Percentiles rank a stretch among this genome's conserved stretches.
Evolutionary conservation across 2,329 filamentous ascomycete genomes (phyloP).

Genomic region (Epichloe gansuensis): DNA sequence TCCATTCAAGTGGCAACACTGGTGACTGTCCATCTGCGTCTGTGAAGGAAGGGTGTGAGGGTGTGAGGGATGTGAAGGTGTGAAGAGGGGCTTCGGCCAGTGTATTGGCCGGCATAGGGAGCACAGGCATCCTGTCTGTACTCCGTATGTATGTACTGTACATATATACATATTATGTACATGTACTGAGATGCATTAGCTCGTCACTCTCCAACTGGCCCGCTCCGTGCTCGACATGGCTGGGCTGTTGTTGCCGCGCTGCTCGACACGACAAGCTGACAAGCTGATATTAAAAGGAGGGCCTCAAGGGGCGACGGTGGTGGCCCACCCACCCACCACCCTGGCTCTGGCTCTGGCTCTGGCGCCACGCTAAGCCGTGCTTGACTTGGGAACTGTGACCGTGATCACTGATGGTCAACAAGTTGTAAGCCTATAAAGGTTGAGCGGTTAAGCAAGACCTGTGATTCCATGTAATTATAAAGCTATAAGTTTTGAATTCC

Average conservation of each 20-base stretch:
- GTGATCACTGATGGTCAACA: background rate
- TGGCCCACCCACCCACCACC: background rate
- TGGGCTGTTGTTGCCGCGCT: background rate
- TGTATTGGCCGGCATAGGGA: background rate
- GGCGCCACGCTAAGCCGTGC: constrained; percentile 3
- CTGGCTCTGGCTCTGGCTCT: background rate
- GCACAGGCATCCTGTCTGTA: background rate
- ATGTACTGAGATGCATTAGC: background rate
- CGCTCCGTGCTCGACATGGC: background rate
- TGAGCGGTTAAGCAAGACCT: too few species aligned
- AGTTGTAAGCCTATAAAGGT: too few species aligned
- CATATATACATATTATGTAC: too few species aligned
- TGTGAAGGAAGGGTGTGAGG: background rate
- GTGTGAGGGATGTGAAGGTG: background rate
- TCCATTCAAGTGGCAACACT: background rate
- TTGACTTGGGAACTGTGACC: background rate
- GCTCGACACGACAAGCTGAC: background rate
- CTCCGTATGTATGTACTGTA: background rate
- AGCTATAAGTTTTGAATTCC: too few species aligned
- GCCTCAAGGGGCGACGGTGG: background rate
- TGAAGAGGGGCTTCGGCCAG: background rate
- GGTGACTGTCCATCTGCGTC: background rate
- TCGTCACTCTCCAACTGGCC: background rate
- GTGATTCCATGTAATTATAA: too few species aligned
- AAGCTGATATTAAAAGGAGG: background rate